phyloP scores from a whole-genome alignment of 179 eudicot species.

The Beta lomatogona region DNA sequence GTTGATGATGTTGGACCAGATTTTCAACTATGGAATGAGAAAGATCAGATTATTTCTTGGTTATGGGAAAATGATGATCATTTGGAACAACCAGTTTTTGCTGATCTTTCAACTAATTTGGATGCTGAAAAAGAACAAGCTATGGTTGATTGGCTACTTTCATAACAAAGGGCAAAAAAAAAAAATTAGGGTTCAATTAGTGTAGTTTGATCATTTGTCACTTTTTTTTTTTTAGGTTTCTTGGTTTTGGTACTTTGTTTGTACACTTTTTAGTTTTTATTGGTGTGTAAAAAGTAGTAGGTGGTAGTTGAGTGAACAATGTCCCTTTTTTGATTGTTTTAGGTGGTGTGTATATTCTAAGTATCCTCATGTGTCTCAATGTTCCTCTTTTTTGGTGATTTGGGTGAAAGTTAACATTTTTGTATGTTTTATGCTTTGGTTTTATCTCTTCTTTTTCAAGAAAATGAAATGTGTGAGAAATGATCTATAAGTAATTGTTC shows the following conservation, averaged over 20 bases:
- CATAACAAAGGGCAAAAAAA: constrained; percentile 6
- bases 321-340: background rate
- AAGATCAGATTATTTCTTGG: constrained; percentile 45
- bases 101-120: constrained; percentile 11
- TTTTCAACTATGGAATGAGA: constrained; percentile 29
- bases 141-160: constrained; percentile 58
- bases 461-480: background rate
- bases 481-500: background rate
- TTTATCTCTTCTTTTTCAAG: background rate
- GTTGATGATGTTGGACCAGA: constrained; percentile 21
- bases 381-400: background rate
- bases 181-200: background rate
- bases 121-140: constrained; percentile 50
- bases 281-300: background rate
- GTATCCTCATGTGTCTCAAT: background rate
- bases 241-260: background rate
- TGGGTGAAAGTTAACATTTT: background rate
- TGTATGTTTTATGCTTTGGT: background rate
- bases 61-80: constrained; percentile 41
- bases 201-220: background rate
- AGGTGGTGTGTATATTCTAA: background rate
- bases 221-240: background rate
- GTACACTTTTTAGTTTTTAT: background rate
- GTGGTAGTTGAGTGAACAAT: background rate
- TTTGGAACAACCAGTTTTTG: constrained; percentile 2